phyloP scores from a whole-genome alignment of 2,329 filamentous ascomycete genomes.

The Fusarium sp. region DNA sequence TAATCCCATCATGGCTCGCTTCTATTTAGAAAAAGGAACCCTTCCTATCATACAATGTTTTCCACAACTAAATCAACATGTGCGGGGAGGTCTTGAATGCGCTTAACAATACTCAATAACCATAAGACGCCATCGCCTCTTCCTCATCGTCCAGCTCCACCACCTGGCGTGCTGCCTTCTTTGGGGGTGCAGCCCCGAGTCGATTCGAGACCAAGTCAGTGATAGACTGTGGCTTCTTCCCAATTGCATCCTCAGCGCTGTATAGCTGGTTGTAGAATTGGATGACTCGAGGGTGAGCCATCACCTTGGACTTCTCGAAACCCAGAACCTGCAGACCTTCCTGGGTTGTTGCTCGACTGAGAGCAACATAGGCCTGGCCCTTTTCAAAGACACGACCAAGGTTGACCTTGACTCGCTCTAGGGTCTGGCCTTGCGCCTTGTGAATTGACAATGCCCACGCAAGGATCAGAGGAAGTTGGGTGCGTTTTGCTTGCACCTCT shows the following conservation, averaged over 20 bases:
- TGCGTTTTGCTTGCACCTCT: slow-evolving; percentile 89
- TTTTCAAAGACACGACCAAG: slow-evolving; percentile 94
- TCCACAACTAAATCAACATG: slow-evolving; percentile 12
- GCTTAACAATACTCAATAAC: slow-evolving; percentile 44
- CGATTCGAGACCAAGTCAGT: slow-evolving; percentile 54
- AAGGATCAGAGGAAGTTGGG: slow-evolving; percentile 87
- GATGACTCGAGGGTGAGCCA: slow-evolving; percentile 90
- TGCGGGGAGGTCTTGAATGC: not conserved
- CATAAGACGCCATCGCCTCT: slow-evolving; percentile 61
- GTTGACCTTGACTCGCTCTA: slow-evolving; percentile 95
- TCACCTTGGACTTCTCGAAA: slow-evolving; percentile 91
- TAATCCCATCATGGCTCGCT: slow-evolving; percentile 11
- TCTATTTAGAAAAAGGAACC: slow-evolving; percentile 9
- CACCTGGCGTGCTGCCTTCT: slow-evolving; percentile 32
- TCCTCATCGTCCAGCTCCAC: slow-evolving; percentile 62
- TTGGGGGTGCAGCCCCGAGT: slow-evolving; percentile 43
- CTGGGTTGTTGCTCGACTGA: slow-evolving; percentile 91
- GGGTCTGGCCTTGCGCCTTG: slow-evolving; percentile 95
- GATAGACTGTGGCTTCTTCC: slow-evolving; percentile 49
- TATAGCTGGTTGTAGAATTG: slow-evolving; percentile 87
- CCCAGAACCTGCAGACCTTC: slow-evolving; percentile 86
- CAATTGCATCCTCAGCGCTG: slow-evolving; percentile 70
- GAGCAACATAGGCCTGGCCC: slow-evolving; percentile 95
- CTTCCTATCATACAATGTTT: slow-evolving; percentile 26
- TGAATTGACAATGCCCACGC: slow-evolving; percentile 98